These are phyloP conservation scores for Evansstolkia leycettana DNA, from an alignment of 495 filamentous ascomycete genomes.

Conservation along the genomic window DNA sequence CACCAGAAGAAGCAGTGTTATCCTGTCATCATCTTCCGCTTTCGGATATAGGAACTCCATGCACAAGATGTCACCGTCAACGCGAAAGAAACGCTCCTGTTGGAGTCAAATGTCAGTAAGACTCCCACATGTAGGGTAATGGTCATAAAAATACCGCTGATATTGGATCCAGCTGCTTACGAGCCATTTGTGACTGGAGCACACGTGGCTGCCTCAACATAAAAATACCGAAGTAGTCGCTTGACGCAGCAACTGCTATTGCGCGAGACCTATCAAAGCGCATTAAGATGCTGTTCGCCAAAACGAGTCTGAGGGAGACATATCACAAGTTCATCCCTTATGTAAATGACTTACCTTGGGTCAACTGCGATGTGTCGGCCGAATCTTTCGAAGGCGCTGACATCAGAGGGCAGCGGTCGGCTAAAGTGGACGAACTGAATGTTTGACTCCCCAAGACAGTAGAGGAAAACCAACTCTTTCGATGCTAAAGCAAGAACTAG, in stretches of 20 bases:
- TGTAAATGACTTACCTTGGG: constrained; percentile 45
- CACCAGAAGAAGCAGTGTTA: constrained; percentile 66
- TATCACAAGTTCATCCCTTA: no score
- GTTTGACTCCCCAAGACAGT: constrained; percentile 33
- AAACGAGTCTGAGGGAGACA: neutral
- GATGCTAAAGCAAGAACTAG: constrained; percentile 59
- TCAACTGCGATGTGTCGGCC: constrained; percentile 78
- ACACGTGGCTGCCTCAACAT: constrained; percentile 17
- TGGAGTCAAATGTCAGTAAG: neutral
- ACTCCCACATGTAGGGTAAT: neutral
- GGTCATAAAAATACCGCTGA: constrained; percentile 16
- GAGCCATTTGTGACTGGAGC: constrained; percentile 22
- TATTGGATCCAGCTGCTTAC: constrained; percentile 23
- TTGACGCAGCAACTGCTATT: constrained; percentile 50
- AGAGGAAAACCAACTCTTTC: constrained; percentile 61
- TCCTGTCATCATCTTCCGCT: constrained; percentile 42
- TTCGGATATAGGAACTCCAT: constrained; percentile 79
- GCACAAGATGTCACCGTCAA: constrained; percentile 66
- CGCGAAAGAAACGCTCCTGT: constrained; percentile 42
- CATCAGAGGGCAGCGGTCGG: constrained; percentile 42
- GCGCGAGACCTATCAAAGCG: constrained; percentile 43
- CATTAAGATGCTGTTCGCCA: constrained; percentile 3
- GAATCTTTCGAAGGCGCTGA: constrained; percentile 42
- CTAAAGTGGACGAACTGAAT: constrained; percentile 49
- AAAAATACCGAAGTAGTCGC: constrained; percentile 47